Conservation (phyloP, 345 rosid genomes). For the Dimocarpus longan region DNA sequence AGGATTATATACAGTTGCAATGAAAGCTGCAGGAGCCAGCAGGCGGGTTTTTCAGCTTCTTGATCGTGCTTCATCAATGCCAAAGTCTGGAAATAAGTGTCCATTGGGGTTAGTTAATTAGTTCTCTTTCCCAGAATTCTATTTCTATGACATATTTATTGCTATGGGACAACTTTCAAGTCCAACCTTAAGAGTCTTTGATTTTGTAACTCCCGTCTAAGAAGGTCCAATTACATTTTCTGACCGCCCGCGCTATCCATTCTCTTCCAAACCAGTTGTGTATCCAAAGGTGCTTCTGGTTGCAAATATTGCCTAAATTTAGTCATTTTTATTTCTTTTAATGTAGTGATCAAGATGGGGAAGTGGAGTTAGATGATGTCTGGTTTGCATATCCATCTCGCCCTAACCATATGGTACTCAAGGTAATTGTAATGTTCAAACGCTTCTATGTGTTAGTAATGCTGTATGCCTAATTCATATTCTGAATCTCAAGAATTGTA, state of each 20-base stretch:
- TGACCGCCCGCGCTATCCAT: not conserved
- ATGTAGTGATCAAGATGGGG: slow-evolving; percentile 83
- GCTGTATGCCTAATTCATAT: not conserved
- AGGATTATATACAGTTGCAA: slow-evolving; percentile 79
- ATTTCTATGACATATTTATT: not conserved
- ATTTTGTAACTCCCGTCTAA: not conserved
- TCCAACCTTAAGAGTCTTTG: not conserved
- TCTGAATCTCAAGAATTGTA: not conserved
- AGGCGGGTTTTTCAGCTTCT: slow-evolving; percentile 90
- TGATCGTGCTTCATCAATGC: slow-evolving; percentile 84
- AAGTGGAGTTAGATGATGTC: slow-evolving; percentile 80
- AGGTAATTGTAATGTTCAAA: slow-evolving; percentile 48
- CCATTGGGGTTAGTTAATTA: slow-evolving; percentile 65
- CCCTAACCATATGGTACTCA: slow-evolving; percentile 84
- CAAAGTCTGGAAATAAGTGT: slow-evolving; percentile 71
- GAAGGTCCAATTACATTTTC: not conserved
- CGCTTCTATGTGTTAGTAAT: not conserved
- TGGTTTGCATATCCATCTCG: slow-evolving; percentile 99
- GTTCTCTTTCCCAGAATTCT: slow-evolving; percentile 6
- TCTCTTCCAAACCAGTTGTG: not conserved
- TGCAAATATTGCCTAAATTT: not conserved
- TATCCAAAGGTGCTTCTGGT: not conserved
- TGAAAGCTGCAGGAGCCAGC: slow-evolving; percentile 99
- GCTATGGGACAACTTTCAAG: not conserved
- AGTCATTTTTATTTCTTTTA: slow-evolving; percentile 15